Conservation (phyloP, 1,284 basidiomycete genomes). For the Ceratobasidium sp. region DNA sequence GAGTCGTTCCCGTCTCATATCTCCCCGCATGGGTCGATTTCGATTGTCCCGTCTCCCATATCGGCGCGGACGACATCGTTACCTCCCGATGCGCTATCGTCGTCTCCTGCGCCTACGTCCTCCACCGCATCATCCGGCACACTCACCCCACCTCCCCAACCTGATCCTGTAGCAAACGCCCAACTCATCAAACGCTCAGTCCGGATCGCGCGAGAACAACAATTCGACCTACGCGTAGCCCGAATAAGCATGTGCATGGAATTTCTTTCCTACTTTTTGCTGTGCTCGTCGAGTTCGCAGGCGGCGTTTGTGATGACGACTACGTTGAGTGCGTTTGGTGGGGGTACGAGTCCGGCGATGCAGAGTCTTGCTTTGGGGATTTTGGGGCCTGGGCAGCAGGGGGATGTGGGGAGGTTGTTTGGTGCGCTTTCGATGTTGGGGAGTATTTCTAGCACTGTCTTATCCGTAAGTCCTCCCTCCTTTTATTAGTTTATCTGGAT, state of each 20-base stretch:
- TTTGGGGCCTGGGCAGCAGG: constrained; percentile 53
- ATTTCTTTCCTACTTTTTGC: constrained; percentile 73
- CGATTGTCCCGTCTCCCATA: constrained; percentile 50
- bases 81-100: constrained; percentile 21
- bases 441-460: constrained; percentile 73
- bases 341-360: constrained; percentile 72
- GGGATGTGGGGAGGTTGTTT: constrained; percentile 68
- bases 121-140: background rate
- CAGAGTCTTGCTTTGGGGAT: constrained; percentile 80
- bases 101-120: background rate
- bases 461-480: constrained; percentile 68
- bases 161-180: background rate
- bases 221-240: constrained; percentile 75
- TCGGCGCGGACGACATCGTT: constrained; percentile 59
- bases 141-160: too few relatives aligned
- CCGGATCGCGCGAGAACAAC: constrained; percentile 65
- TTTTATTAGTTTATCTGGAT: constrained; percentile 25
- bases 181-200: constrained; percentile 43
- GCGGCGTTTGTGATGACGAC: constrained; percentile 68
- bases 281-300: constrained; percentile 62
- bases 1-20: constrained; percentile 45
- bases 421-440: constrained; percentile 77
- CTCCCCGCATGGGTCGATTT: constrained; percentile 49
- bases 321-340: constrained; percentile 69
- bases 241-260: constrained; percentile 74